A percentile compares a stretch with the other conserved stretches of the same genome.
Evolutionary conservation across 305 asterid genomes (phyloP).

Genomic region (Fraxinus baroniana): DNA sequence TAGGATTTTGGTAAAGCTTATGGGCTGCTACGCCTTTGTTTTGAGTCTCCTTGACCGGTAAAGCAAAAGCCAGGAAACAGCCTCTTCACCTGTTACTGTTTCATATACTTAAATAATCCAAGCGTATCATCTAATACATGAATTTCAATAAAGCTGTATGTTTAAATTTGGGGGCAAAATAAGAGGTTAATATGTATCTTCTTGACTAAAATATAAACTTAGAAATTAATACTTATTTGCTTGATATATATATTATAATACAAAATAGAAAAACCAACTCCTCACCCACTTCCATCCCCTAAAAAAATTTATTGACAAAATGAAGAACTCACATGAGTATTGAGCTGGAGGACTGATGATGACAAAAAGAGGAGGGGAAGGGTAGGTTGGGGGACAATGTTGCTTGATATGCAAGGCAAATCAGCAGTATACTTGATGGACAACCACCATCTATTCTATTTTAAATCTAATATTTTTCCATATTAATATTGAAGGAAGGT

Average conservation of each 20-base stretch:
- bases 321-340: constrained; percentile 45
- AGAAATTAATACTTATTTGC: background rate
- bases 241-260: background rate
- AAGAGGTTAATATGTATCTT: background rate
- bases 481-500: background rate
- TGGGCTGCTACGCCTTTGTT: constrained; percentile 30
- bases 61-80: constrained; percentile 56
- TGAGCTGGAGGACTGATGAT: constrained; percentile 51
- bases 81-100: background rate
- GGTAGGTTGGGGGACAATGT: constrained; percentile 27
- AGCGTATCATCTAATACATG: background rate
- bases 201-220: background rate
- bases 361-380: constrained; percentile 34
- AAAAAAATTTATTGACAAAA: background rate
- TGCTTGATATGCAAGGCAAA: constrained; percentile 86
- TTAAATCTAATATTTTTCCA: background rate
- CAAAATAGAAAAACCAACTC: background rate
- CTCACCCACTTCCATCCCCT: background rate
- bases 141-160: background rate
- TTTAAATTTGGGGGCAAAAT: background rate
- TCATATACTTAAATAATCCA: background rate
- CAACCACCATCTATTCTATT: constrained; percentile 31
- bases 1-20: constrained; percentile 22
- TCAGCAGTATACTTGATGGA: constrained; percentile 39
- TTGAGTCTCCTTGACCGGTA: constrained; percentile 57